phyloP scores from a whole-genome alignment of 106 monocot species.

The Phalaenopsis aphrodite region DNA sequence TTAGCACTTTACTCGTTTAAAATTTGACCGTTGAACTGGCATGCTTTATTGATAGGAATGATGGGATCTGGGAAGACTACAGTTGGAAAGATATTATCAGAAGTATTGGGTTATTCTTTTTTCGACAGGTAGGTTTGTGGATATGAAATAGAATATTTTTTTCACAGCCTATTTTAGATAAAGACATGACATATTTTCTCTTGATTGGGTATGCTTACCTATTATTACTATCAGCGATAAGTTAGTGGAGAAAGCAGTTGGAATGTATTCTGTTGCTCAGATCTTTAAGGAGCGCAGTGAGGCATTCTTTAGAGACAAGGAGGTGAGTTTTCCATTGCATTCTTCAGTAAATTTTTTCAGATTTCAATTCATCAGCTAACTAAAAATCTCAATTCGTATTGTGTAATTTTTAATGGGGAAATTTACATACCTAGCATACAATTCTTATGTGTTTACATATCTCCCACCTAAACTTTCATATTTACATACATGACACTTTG shows the following conservation, averaged over 20 bases:
- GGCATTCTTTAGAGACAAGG: slow-evolving; percentile 86
- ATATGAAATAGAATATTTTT: background rate
- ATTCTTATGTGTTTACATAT: too few relatives aligned
- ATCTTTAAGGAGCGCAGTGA: slow-evolving; percentile 75
- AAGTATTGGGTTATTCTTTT: slow-evolving; percentile 89
- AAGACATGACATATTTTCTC: background rate
- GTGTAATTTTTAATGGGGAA: background rate
- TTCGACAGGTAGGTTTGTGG: slow-evolving; percentile 63
- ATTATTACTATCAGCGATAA: slow-evolving; percentile 42
- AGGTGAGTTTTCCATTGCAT: slow-evolving; percentile 32
- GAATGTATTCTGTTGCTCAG: slow-evolving; percentile 78
- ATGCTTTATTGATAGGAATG: slow-evolving; percentile 52
- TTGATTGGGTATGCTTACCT: background rate
- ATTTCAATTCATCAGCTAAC: background rate
- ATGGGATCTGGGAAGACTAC: slow-evolving; percentile 98
- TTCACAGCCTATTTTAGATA: background rate
- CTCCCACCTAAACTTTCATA: too few relatives aligned
- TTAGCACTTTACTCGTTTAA: background rate
- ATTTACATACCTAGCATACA: too few relatives aligned
- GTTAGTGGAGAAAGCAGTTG: slow-evolving; percentile 80
- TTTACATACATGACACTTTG: too few relatives aligned
- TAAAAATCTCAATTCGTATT: background rate
- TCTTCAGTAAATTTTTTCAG: background rate
- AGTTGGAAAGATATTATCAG: slow-evolving; percentile 75
- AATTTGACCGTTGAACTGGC: slow-evolving; percentile 2